Evolutionary conservation across 106 monocot genomes (phyloP).

Genomic region (Apostasia shenzhenica): DNA sequence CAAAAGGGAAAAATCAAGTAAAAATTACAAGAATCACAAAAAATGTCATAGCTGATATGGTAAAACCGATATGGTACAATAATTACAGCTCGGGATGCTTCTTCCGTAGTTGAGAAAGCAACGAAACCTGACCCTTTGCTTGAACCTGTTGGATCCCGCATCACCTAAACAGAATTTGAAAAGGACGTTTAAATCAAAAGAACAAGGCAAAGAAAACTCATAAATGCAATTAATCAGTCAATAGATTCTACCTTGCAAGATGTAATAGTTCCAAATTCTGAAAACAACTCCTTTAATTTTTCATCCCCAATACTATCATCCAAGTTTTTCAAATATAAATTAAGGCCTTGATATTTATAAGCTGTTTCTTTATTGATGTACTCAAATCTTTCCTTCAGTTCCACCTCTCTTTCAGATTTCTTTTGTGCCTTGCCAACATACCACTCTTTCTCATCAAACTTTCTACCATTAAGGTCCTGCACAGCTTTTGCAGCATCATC

Average conservation of each 20-base stretch:
- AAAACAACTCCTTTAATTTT: conserved; percentile 42
- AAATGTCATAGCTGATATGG: too few species aligned
- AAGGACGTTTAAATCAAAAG: background rate
- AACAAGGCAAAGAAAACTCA: background rate
- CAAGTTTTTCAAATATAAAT: conserved; percentile 68
- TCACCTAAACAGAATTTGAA: conserved; percentile 40
- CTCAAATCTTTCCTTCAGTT: conserved; percentile 56
- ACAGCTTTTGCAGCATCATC: conserved; percentile 62
- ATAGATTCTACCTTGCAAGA: conserved; percentile 50
- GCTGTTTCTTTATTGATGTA: conserved; percentile 38
- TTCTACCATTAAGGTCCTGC: conserved; percentile 64
- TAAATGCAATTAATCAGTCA: background rate
- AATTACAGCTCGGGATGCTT: conserved; percentile 55
- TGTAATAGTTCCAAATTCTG: conserved; percentile 51
- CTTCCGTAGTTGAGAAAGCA: conserved; percentile 76
- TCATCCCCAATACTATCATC: conserved; percentile 76
- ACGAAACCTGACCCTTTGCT: conserved; percentile 98
- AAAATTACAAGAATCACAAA: background rate
- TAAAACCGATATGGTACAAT: background rate
- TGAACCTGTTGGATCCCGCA: conserved; percentile 79
- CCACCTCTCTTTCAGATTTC: conserved; percentile 64
- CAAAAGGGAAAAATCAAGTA: background rate
- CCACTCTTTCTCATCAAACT: conserved; percentile 64
- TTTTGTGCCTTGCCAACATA: conserved; percentile 70
- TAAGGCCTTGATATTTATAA: conserved; percentile 59